A percentile compares a stretch with the other conserved stretches of the same genome.
Conservation (phyloP, 2,329 filamentous ascomycete species). For the Laburnicola sp. region DNA sequence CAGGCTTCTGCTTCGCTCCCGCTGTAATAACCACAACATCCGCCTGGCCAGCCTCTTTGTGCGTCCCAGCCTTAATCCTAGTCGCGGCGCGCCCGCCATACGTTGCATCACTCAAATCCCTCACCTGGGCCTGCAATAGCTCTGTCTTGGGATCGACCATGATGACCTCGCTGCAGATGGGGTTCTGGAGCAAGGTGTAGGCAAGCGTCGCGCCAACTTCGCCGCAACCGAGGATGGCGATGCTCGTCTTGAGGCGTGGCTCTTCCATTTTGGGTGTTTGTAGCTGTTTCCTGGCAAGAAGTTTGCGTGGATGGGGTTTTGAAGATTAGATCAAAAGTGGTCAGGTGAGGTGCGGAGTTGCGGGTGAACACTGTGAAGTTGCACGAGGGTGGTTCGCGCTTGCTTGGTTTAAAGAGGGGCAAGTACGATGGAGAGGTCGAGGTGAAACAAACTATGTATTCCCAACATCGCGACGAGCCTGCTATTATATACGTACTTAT, state of each 20-base stretch:
- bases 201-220: constrained; percentile 58
- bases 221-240: constrained; percentile 57
- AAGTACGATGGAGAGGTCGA: too few species aligned
- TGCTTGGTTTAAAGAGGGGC: too few species aligned
- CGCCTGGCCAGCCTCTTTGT: constrained; percentile 55
- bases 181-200: constrained; percentile 55
- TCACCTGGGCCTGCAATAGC: constrained; percentile 54
- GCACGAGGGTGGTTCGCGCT: too few species aligned
- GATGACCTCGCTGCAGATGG: constrained; percentile 56
- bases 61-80: constrained; percentile 50
- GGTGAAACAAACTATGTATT: too few species aligned
- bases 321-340: too few species aligned
- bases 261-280: neutral
- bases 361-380: too few species aligned
- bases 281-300: too few species aligned
- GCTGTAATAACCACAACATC: constrained; percentile 60
- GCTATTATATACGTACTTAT: too few species aligned
- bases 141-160: constrained; percentile 56
- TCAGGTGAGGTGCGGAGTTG: too few species aligned
- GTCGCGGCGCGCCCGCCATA: constrained; percentile 51
- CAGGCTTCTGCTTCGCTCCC: constrained; percentile 54
- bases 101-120: constrained; percentile 57
- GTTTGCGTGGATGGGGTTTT: too few species aligned
- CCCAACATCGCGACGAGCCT: too few species aligned
- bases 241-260: constrained; percentile 38